These are phyloP conservation scores for Aspergillus sp. DNA, from an alignment of 2,329 filamentous ascomycete species.

Conservation along the genomic window DNA sequence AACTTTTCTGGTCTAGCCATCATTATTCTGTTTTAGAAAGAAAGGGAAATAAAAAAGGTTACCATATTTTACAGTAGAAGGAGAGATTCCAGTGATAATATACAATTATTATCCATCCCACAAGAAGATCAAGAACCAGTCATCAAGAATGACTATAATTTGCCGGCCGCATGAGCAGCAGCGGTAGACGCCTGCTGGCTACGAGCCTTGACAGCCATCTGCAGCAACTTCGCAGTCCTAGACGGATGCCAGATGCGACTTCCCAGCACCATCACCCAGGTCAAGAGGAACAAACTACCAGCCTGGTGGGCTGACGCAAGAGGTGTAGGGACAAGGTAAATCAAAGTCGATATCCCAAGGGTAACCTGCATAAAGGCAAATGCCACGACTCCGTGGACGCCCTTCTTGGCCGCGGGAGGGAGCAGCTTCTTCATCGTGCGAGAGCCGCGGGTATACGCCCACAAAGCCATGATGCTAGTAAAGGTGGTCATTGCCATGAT, in stretches of 20 bases:
- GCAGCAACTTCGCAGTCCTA: slow-evolving; percentile 53
- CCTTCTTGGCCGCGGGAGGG: slow-evolving; percentile 54
- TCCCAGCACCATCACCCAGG: slow-evolving; percentile 70
- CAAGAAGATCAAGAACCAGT: background rate
- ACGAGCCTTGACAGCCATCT: slow-evolving; percentile 33
- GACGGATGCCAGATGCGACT: slow-evolving; percentile 68
- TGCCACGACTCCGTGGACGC: slow-evolving; percentile 71
- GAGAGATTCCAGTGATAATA: background rate
- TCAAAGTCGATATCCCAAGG: slow-evolving; percentile 80
- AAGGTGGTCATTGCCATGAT: slow-evolving; percentile 87
- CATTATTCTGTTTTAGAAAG: too few relatives aligned
- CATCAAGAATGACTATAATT: background rate
- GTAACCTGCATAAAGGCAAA: slow-evolving; percentile 73
- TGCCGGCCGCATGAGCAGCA: slow-evolving; percentile 5
- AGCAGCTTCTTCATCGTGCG: slow-evolving; percentile 53
- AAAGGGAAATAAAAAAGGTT: too few relatives aligned
- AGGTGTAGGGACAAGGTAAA: slow-evolving; percentile 86
- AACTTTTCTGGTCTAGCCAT: too few relatives aligned
- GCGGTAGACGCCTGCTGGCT: slow-evolving; percentile 17
- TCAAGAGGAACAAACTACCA: slow-evolving; percentile 75
- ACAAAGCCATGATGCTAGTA: slow-evolving; percentile 67
- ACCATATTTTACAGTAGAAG: background rate
- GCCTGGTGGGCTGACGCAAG: slow-evolving; percentile 90
- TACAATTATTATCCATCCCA: background rate
- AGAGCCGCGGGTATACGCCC: slow-evolving; percentile 67